Evolutionary conservation across 1,139 yeast species (phyloP).

Genomic region (Hanseniaspora gamundiae): DNA sequence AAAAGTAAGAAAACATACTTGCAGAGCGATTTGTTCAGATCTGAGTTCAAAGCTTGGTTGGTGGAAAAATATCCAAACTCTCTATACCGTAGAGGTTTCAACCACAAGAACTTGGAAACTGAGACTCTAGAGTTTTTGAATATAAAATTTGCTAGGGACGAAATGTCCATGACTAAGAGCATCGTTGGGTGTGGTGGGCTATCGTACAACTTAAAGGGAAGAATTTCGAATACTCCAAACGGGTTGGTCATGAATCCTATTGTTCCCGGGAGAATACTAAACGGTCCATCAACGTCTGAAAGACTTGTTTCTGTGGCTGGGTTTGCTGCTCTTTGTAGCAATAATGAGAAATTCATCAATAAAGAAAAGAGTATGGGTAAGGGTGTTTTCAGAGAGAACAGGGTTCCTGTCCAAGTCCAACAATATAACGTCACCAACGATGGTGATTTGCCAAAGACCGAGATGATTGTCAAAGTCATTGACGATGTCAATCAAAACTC

Average conservation of each 20-base stretch:
- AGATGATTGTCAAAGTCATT: background rate
- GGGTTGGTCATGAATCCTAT: slow-evolving; percentile 51
- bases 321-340: slow-evolving; percentile 36
- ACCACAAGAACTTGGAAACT: slow-evolving; percentile 24
- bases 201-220: slow-evolving; percentile 59
- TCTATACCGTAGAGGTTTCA: slow-evolving; percentile 19
- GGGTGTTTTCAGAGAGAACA: background rate
- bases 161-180: slow-evolving; percentile 12
- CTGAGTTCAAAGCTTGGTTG: slow-evolving; percentile 32
- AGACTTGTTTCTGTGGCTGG: slow-evolving; percentile 65
- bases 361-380: background rate
- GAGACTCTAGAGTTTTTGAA: slow-evolving; percentile 29
- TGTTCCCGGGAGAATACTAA: slow-evolving; percentile 61
- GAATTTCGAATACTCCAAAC: slow-evolving; percentile 61
- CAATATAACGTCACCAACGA: background rate
- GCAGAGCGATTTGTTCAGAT: slow-evolving; percentile 19
- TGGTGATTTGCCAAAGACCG: background rate
- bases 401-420: background rate
- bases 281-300: slow-evolving; percentile 23
- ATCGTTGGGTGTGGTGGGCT: slow-evolving; percentile 65
- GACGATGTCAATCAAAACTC: background rate
- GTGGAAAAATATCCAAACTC: slow-evolving; percentile 29
- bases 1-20: background rate
- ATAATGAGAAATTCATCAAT: background rate
- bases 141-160: slow-evolving; percentile 13